Evolutionary conservation across 2,329 filamentous ascomycete genomes (phyloP).

Genomic region (Endoconidiophora polonica): DNA sequence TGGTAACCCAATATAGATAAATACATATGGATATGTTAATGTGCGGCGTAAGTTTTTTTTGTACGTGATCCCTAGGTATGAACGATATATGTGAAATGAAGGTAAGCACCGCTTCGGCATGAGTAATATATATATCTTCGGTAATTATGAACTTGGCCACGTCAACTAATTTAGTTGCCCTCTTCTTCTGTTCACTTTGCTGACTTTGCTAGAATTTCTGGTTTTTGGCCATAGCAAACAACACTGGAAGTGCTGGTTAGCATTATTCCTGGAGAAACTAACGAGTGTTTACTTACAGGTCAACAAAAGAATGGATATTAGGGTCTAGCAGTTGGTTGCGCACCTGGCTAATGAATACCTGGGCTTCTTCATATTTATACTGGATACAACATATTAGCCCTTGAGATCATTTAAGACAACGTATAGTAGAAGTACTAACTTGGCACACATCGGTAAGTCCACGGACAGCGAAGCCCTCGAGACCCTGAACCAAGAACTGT

Average conservation of each 20-base stretch:
- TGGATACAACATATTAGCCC: constrained; percentile 1
- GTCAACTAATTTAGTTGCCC: too few relatives aligned
- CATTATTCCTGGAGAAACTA: neutral
- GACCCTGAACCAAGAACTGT: constrained; percentile 15
- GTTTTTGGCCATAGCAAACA: neutral
- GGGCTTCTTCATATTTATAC: constrained; percentile 17
- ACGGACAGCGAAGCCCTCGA: constrained; percentile 17
- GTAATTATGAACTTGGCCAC: too few relatives aligned
- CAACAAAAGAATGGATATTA: constrained; percentile 18
- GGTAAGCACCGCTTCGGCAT: too few relatives aligned
- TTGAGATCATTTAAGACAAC: neutral
- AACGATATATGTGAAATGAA: too few relatives aligned
- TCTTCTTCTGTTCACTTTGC: neutral
- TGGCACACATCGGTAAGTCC: constrained; percentile 13
- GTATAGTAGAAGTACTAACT: neutral
- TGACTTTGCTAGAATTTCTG: neutral
- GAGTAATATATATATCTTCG: too few relatives aligned
- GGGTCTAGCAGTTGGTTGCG: constrained; percentile 20
- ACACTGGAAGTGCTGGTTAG: neutral
- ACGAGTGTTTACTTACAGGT: constrained; percentile 10
- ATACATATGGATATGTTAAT: too few relatives aligned
- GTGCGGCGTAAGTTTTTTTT: too few relatives aligned
- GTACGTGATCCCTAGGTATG: too few relatives aligned
- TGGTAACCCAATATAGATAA: too few relatives aligned
- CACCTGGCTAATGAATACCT: constrained; percentile 20